Evolutionary conservation across 2,329 filamentous ascomycete genomes (phyloP).

Genomic region (Fusarium papillatum): DNA sequence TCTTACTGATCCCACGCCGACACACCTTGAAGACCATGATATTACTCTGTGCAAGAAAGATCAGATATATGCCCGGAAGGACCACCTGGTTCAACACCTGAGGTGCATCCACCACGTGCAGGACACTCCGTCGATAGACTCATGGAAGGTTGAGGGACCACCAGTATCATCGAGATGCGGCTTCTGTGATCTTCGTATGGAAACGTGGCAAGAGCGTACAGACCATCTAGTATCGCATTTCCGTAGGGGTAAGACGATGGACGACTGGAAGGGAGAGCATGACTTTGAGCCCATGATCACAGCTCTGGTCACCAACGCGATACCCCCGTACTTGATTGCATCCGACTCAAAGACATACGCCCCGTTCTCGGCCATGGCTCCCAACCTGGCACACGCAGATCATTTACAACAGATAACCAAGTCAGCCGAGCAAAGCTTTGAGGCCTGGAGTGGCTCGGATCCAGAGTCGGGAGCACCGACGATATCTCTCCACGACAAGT

Average conservation of each 20-base stretch:
- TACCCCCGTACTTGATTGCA: slow-evolving; percentile 15
- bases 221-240: slow-evolving; percentile 44
- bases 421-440: background rate
- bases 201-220: slow-evolving; percentile 40
- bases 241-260: slow-evolving; percentile 38
- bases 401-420: slow-evolving; percentile 30
- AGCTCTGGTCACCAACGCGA: slow-evolving; percentile 31
- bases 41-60: background rate
- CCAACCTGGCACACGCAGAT: slow-evolving; percentile 19
- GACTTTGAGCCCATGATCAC: slow-evolving; percentile 36
- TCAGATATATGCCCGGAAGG: slow-evolving; percentile 17
- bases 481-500: background rate
- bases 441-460: background rate
- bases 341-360: slow-evolving; percentile 9
- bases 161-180: slow-evolving; percentile 43
- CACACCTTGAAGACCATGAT: background rate
- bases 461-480: background rate
- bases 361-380: slow-evolving; percentile 42
- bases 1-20: background rate
- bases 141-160: slow-evolving; percentile 39
- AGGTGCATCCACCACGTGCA: slow-evolving; percentile 47
- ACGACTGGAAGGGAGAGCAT: slow-evolving; percentile 43
- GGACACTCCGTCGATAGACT: slow-evolving; percentile 54
- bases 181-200: slow-evolving; percentile 40
- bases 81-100: slow-evolving; percentile 46